Evolutionary conservation across 345 rosid species (phyloP).

Genomic region (Hibiscus tridactylites): DNA sequence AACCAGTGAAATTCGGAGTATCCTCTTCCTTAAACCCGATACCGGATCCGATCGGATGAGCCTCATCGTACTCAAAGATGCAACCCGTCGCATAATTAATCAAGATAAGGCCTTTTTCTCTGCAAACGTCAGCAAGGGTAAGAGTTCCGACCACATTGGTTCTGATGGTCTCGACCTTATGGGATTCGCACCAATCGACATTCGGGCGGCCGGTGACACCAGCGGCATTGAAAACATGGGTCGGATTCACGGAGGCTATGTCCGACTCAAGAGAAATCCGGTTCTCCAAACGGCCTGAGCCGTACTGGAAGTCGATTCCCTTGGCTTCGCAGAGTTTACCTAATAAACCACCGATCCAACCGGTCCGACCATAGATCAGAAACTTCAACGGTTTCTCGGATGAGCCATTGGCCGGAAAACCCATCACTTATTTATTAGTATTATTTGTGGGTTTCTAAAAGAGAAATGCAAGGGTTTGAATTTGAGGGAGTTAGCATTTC

Average conservation of each 20-base stretch:
- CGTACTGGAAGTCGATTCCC: slow-evolving; percentile 57
- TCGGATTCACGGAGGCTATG: slow-evolving; percentile 18
- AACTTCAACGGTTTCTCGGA: slow-evolving; percentile 39
- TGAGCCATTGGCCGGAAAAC: slow-evolving; percentile 45
- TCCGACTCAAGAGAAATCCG: slow-evolving; percentile 61
- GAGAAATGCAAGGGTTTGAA: neutral
- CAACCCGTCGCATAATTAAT: slow-evolving; percentile 81
- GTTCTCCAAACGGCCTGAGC: slow-evolving; percentile 77
- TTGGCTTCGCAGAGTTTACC: slow-evolving; percentile 67
- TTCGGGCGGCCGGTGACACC: slow-evolving; percentile 88
- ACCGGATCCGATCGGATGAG: slow-evolving; percentile 68
- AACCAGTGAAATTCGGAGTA: slow-evolving; percentile 76
- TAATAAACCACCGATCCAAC: slow-evolving; percentile 23
- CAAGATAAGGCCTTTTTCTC: slow-evolving; percentile 44
- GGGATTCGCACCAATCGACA: slow-evolving; percentile 91
- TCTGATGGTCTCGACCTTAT: slow-evolving; percentile 80
- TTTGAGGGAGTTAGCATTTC: too few species aligned
- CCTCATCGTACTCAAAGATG: slow-evolving; percentile 24
- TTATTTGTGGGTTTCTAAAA: neutral
- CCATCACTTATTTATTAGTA: slow-evolving; percentile 26
- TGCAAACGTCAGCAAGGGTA: slow-evolving; percentile 71
- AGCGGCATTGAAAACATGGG: slow-evolving; percentile 84
- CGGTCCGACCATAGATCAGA: slow-evolving; percentile 77
- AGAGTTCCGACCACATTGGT: slow-evolving; percentile 76
- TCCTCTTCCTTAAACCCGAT: slow-evolving; percentile 90